Evolutionary conservation across 805 yeast species (phyloP).

Genomic region (Wickerhamiella slavikovae): DNA sequence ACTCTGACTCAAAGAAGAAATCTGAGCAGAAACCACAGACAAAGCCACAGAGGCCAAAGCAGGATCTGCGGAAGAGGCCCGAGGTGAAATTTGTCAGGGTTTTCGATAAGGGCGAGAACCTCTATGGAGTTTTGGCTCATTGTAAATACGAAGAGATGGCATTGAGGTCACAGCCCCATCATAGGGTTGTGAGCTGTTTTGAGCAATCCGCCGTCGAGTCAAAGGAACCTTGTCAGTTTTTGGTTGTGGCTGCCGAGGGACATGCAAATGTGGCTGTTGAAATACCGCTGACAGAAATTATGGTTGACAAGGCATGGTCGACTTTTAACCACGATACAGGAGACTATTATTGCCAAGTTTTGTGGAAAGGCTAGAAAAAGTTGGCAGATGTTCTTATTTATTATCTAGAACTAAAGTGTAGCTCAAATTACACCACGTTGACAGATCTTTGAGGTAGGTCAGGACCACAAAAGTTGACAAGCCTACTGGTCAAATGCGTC

Average conservation of each 20-base stretch:
- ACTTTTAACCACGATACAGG: conserved; percentile 45
- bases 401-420: too few relatives aligned
- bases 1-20: too few relatives aligned
- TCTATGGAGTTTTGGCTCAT: conserved; percentile 45
- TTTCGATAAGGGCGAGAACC: conserved; percentile 34
- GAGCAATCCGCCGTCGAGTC: conserved; percentile 38
- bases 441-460: too few relatives aligned
- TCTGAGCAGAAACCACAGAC: too few relatives aligned
- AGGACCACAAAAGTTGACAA: too few relatives aligned
- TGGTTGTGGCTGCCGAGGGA: conserved; percentile 76
- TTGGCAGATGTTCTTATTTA: too few relatives aligned
- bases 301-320: conserved; percentile 28
- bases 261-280: conserved; percentile 65
- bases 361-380: too few relatives aligned
- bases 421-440: too few relatives aligned
- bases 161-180: conserved; percentile 32
- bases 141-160: conserved; percentile 33
- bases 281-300: conserved; percentile 41
- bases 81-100: conserved; percentile 45
- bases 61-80: too few relatives aligned
- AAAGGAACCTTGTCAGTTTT: conserved; percentile 35
- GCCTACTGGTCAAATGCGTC: too few relatives aligned
- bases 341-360: conserved; percentile 44
- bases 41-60: conserved; percentile 42
- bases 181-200: conserved; percentile 55